Percentiles rank a stretch among this genome's conserved stretches.
phyloP scores from a whole-genome alignment of 495 filamentous ascomycete genomes.

The Chaetomium cochliodes region DNA sequence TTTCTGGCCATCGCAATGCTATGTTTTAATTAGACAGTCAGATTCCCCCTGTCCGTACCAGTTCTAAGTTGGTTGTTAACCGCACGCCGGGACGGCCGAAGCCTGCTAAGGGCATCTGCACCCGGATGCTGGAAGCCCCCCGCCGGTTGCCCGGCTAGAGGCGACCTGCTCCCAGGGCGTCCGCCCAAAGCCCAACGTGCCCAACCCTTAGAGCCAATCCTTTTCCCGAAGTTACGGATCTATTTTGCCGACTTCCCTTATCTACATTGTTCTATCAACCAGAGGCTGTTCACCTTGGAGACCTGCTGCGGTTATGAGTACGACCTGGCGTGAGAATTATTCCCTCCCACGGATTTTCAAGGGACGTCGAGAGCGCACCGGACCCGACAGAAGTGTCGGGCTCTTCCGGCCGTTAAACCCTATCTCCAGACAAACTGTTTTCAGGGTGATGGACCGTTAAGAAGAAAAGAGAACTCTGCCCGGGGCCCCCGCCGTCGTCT shows the following conservation, averaged over 20 bases:
- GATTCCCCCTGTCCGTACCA: conserved; percentile 55
- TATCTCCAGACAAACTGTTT: conserved; percentile 61
- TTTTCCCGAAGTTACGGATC: conserved; percentile 25
- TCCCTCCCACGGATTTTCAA: conserved; percentile 68
- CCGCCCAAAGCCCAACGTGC: conserved; percentile 11
- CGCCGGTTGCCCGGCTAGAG: conserved; percentile 42
- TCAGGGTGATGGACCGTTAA: conserved; percentile 58
- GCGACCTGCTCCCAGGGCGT: conserved; percentile 50
- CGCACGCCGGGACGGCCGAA: conserved; percentile 40
- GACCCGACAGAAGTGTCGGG: conserved; percentile 62
- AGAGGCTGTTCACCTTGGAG: conserved; percentile 71
- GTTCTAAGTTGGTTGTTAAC: conserved; percentile 43
- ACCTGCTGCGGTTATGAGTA: conserved; percentile 71
- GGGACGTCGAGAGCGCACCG: conserved; percentile 63
- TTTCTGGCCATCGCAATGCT: conserved; percentile 68
- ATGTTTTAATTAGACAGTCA: conserved; percentile 71
- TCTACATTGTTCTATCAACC: conserved; percentile 73
- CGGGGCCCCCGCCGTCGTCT: conserved; percentile 55
- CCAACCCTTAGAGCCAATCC: conserved; percentile 11
- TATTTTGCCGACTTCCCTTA: conserved; percentile 72
- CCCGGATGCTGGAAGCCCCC: conserved; percentile 32
- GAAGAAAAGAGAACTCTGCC: conserved; percentile 67
- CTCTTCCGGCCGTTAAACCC: conserved; percentile 60
- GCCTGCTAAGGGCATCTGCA: conserved; percentile 35
- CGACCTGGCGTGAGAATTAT: conserved; percentile 66